A percentile compares a stretch with the other conserved stretches of the same genome.
Evolutionary conservation across 441 rosid genomes (phyloP).

Genomic region (Euphorbia corollata): DNA sequence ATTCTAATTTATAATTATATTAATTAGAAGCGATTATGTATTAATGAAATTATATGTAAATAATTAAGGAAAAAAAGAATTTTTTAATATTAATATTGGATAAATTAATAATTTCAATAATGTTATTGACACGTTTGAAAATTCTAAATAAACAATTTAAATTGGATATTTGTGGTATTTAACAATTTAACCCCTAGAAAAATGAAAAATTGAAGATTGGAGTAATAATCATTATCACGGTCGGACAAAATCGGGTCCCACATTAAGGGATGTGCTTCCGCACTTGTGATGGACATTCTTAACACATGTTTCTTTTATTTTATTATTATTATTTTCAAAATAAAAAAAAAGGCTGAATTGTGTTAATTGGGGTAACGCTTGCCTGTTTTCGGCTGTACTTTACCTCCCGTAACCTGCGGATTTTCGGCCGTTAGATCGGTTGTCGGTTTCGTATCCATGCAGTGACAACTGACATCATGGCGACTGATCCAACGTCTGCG

Average conservation of each 20-base stretch:
- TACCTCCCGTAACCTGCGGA: background rate
- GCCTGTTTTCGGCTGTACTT: background rate
- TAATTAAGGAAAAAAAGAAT: no score
- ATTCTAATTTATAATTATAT: no score
- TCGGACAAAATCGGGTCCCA: conserved; percentile 34
- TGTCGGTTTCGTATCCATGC: background rate
- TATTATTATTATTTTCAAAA: background rate
- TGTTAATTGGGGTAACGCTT: background rate
- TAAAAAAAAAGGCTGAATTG: background rate
- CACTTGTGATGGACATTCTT: conserved; percentile 44
- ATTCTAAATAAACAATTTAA: no score
- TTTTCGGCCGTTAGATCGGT: conserved; percentile 20
- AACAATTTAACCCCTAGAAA: conserved; percentile 10
- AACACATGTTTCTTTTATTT: conserved; percentile 26
- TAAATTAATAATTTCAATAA: no score
- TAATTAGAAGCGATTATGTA: no score
- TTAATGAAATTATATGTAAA: no score
- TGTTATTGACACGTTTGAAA: no score
- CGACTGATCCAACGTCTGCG: conserved; percentile 24
- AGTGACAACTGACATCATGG: conserved; percentile 15
- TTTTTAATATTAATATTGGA: no score
- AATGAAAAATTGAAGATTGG: conserved; percentile 19
- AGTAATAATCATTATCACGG: conserved; percentile 29
- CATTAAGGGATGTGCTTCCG: conserved; percentile 32
- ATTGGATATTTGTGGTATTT: background rate